Evolutionary conservation across 306 rosid species (phyloP).

Genomic region (Parietaria judaica): DNA sequence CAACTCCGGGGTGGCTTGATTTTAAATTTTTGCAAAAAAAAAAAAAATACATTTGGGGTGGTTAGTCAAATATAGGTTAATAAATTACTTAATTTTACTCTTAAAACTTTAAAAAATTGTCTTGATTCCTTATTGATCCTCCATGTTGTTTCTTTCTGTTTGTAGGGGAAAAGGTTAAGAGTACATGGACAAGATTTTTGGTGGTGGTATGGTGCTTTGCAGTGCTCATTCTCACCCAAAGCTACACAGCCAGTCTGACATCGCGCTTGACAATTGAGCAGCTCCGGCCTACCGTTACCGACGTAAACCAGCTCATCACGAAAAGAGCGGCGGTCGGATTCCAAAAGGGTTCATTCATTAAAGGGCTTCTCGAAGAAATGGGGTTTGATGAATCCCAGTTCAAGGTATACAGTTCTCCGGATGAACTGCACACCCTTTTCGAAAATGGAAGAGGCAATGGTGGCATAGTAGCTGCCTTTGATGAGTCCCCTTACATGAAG

Average conservation of each 20-base stretch:
- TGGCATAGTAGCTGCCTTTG: constrained; percentile 45
- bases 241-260: constrained; percentile 35
- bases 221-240: constrained; percentile 25
- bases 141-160: background rate
- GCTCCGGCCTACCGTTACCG: constrained; percentile 22
- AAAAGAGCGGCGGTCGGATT: constrained; percentile 21
- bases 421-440: constrained; percentile 15
- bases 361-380: constrained; percentile 5
- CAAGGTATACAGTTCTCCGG: background rate
- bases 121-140: background rate
- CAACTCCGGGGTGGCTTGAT: too few species aligned
- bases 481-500: constrained; percentile 37
- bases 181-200: constrained; percentile 28
- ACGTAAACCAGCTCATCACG: constrained; percentile 16
- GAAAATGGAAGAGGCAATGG: constrained; percentile 23
- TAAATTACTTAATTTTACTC: too few species aligned
- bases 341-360: constrained; percentile 10
- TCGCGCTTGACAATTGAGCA: constrained; percentile 25
- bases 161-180: constrained; percentile 24
- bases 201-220: constrained; percentile 32
- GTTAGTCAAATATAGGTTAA: too few species aligned
- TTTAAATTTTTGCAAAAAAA: too few species aligned
- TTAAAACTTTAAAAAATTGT: too few species aligned
- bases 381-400: constrained; percentile 25
- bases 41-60: too few species aligned